Base-by-base conservation (phyloP, 2,329 filamentous ascomycete species). In the Aspergillus sp. region DNA sequence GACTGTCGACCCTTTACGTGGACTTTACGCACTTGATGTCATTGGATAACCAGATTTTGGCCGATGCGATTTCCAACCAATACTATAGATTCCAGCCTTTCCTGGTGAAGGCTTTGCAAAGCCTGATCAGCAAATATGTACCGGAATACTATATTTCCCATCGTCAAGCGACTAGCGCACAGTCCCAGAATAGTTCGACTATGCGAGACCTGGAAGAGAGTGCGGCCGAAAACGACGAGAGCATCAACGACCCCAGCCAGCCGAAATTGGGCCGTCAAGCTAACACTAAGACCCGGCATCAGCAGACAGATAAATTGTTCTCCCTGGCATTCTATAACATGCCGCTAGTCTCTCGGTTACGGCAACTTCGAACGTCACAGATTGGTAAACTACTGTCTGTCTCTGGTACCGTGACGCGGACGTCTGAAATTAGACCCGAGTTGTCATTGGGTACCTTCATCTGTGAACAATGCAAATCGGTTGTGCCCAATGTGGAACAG, bases 51-150 rank as follows among this genome's bases (percentile, higher is more conserved):
- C 88, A 86, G 46, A 84, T 86, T 49, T 74, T 98, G 45, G 89
- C 91, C 38, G 84, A 88, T 52, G 91, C 89, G 44, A 86, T 97
- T 53, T 85, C 90, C 56, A 84, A 83, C 59, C 86, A 94, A 63
- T 97, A 96, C 75, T 97, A 96, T 69, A 88, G 93, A 57, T 95
- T 95, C 66, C 78, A 94, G 20, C 93, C 93, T 2, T 98, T 93
- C 67, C 81, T 98, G 61, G 89, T 87, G 19, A 83, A 86, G 54
- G 90, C 86, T 22, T 75, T 98, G 39, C 90, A 98, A 72, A 94
- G 90, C 62, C 82, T 95, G 70, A 94, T 98, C 59, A 85, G 88
- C 57, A 95, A 95, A 72, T 86, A 96, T 71, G 91, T 96, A 68
- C 88, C 93, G 4, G 80, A 86, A 64, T 98, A 97, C 73, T 97